These are phyloP conservation scores for Fusarium penzigii DNA, from an alignment of 2,329 filamentous ascomycete species.

Conservation along the genomic window DNA sequence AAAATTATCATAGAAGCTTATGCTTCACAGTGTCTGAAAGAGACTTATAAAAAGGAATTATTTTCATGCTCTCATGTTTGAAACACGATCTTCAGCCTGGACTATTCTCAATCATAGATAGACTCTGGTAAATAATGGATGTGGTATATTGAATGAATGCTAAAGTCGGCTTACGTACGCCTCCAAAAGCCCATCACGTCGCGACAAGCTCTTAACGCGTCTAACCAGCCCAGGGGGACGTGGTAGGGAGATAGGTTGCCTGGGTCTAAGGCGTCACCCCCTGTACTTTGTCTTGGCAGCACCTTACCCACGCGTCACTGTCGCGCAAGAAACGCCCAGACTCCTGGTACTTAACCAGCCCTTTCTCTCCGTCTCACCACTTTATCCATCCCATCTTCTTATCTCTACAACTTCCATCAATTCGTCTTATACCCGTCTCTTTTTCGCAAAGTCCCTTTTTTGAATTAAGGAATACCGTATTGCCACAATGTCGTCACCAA, in stretches of 20 bases:
- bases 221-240: background rate
- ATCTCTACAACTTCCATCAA: background rate
- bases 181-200: slow-evolving; percentile 3
- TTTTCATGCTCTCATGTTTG: no score
- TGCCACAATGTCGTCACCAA: slow-evolving; percentile 3
- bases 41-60: no score
- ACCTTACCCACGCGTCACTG: slow-evolving; percentile 10
- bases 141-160: background rate
- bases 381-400: slow-evolving; percentile 3
- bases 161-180: background rate
- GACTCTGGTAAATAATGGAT: background rate
- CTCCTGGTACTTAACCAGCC: background rate
- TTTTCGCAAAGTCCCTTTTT: background rate
- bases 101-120: no score
- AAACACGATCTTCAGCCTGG: no score
- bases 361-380: slow-evolving; percentile 1
- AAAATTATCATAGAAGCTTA: no score
- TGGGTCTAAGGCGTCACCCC: background rate
- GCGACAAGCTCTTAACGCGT: slow-evolving; percentile 12
- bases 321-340: slow-evolving; percentile 10
- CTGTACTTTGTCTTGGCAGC: background rate
- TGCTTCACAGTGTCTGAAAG: no score
- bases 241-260: no score
- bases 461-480: background rate
- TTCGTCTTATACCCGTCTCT: background rate